Evolutionary conservation across 306 rosid genomes (phyloP).

Genomic region (Leucaena leucocephala): DNA sequence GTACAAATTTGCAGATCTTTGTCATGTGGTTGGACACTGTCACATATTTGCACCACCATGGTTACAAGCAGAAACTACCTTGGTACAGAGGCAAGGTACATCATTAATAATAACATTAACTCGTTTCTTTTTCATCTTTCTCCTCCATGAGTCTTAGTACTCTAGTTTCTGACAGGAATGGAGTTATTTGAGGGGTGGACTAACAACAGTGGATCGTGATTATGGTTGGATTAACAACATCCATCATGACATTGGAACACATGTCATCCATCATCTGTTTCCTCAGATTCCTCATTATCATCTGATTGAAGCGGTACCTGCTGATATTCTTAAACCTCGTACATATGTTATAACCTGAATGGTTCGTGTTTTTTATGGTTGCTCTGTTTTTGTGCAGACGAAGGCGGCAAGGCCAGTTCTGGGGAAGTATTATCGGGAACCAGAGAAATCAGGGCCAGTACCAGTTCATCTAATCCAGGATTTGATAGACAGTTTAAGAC

Average conservation of each 20-base stretch:
- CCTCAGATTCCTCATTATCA: conserved; percentile 99
- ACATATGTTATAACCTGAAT: no score
- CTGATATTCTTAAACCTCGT: neutral
- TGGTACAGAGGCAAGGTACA: conserved; percentile 97
- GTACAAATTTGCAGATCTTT: conserved; percentile 51
- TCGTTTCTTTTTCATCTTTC: no score
- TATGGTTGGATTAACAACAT: conserved; percentile 84
- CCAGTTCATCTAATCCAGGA: conserved; percentile 72
- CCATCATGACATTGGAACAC: conserved; percentile 99
- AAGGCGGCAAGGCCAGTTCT: conserved; percentile 71
- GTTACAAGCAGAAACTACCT: conserved; percentile 78
- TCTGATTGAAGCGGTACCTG: conserved; percentile 77
- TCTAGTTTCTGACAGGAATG: conserved; percentile 63
- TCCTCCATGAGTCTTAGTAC: no score
- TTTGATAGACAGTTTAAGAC: conserved; percentile 59
- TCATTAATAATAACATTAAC: neutral
- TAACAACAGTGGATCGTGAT: conserved; percentile 90
- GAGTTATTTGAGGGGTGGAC: conserved; percentile 89
- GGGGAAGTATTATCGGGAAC: conserved; percentile 89
- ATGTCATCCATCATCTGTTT: conserved; percentile 95
- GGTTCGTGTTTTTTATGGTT: no score
- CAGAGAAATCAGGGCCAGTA: conserved; percentile 77
- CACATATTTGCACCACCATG: conserved; percentile 96
- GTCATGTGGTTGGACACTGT: conserved; percentile 91
- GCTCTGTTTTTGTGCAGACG: conserved; percentile 53